Conservation (phyloP, 2,329 filamentous ascomycete genomes). For the Calonectria honghensis region DNA sequence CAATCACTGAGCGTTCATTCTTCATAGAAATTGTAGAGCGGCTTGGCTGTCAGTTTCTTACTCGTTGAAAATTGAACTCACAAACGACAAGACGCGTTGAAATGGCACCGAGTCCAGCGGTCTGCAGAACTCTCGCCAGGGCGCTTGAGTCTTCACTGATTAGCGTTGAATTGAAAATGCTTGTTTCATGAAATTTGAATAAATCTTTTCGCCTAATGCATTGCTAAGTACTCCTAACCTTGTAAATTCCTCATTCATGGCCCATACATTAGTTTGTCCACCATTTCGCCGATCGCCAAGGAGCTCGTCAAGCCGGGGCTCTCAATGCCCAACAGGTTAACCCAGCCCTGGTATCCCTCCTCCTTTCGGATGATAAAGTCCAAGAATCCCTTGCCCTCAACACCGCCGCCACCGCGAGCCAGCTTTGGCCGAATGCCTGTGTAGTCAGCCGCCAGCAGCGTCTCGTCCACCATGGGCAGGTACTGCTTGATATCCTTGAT, state of each 20-base stretch:
- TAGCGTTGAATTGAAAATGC: not conserved
- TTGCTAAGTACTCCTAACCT: not conserved
- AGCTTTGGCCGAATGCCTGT: conserved; percentile 95
- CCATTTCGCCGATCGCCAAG: conserved; percentile 89
- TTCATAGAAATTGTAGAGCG: not conserved
- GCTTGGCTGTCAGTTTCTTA: not conserved
- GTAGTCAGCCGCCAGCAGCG: conserved; percentile 85
- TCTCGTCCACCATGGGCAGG: conserved; percentile 82
- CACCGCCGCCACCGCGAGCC: conserved; percentile 74
- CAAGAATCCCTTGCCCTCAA: conserved; percentile 79
- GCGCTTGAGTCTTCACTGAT: not conserved
- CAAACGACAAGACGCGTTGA: not conserved
- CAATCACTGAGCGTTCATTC: not conserved
- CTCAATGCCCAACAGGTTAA: conserved; percentile 95
- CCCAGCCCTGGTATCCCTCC: conserved; percentile 86
- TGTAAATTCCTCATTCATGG: not conserved
- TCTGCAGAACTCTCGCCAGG: not conserved
- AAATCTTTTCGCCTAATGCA: not conserved
- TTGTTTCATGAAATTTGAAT: not conserved
- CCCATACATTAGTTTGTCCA: conserved; percentile 72
- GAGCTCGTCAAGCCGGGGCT: conserved; percentile 92
- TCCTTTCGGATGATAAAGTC: conserved; percentile 90
- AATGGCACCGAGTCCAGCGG: not conserved
- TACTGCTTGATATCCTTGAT: conserved; percentile 86
- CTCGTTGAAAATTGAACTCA: not conserved